phyloP scores from a whole-genome alignment of 2,329 filamentous ascomycete species.

The Seiridium cupressi region DNA sequence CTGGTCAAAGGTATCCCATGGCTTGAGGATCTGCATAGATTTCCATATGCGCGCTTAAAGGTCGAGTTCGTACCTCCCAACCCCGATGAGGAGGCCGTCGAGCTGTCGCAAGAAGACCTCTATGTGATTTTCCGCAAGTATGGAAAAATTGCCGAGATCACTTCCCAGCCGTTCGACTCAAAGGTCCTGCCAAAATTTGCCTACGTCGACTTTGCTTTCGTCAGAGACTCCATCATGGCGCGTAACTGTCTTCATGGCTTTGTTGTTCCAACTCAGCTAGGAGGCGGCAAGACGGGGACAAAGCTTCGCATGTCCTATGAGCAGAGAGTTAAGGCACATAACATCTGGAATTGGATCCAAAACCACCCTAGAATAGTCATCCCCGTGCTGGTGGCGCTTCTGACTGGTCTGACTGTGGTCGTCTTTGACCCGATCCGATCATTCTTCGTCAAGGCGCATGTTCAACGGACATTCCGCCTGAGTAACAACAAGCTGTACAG shows the following conservation, averaged over 20 bases:
- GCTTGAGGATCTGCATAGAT: slow-evolving; percentile 87
- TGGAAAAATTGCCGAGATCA: slow-evolving; percentile 86
- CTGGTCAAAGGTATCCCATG: slow-evolving; percentile 84
- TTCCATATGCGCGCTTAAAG: slow-evolving; percentile 72
- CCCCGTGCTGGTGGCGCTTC: slow-evolving; percentile 74
- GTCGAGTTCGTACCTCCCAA: slow-evolving; percentile 80
- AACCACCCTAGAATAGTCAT: slow-evolving; percentile 87
- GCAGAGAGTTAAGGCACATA: slow-evolving; percentile 71
- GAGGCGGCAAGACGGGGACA: slow-evolving; percentile 75
- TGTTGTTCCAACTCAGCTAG: slow-evolving; percentile 63
- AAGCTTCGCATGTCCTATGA: slow-evolving; percentile 82
- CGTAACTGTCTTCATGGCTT: slow-evolving; percentile 91
- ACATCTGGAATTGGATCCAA: slow-evolving; percentile 83
- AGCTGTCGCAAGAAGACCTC: slow-evolving; percentile 81
- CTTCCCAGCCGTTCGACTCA: slow-evolving; percentile 78
- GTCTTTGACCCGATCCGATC: slow-evolving; percentile 94
- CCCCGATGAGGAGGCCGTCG: slow-evolving; percentile 69
- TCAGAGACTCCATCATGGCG: slow-evolving; percentile 80
- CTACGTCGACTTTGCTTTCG: slow-evolving; percentile 70
- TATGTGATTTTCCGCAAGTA: slow-evolving; percentile 88
- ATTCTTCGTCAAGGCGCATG: slow-evolving; percentile 86
- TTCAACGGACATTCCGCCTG: slow-evolving; percentile 74
- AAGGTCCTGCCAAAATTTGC: slow-evolving; percentile 82
- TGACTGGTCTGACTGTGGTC: slow-evolving; percentile 80
- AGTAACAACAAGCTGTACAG: slow-evolving; percentile 71